phyloP scores from a whole-genome alignment of 192 early-diverging fungal genomes.

The Coemansia sp. region DNA sequence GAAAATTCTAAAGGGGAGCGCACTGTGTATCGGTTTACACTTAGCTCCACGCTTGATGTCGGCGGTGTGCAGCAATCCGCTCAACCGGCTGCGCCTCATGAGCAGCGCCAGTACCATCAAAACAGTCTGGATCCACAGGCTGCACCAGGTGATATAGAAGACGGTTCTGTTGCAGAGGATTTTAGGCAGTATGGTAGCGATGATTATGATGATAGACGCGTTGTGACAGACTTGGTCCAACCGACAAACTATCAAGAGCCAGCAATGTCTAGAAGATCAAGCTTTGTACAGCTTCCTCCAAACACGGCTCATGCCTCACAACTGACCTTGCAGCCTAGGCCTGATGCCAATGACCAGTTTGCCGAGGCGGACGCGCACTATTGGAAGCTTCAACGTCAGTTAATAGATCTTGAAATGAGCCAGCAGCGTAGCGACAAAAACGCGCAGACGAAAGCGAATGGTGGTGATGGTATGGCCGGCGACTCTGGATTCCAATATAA shows the following conservation, averaged over 20 bases:
- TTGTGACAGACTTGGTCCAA: conserved; percentile 30
- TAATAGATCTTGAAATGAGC: conserved; percentile 52
- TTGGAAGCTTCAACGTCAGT: conserved; percentile 55
- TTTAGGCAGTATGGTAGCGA: neutral
- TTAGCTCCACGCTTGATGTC: conserved; percentile 52
- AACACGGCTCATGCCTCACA: conserved; percentile 19
- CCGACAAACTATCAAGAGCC: conserved; percentile 51
- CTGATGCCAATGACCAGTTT: conserved; percentile 39
- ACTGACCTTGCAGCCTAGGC: conserved; percentile 9
- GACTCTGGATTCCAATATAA: neutral
- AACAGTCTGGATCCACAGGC: neutral
- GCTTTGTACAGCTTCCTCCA: conserved; percentile 47
- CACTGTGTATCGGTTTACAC: conserved; percentile 53
- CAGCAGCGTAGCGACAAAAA: conserved; percentile 22
- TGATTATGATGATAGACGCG: neutral
- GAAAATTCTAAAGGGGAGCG: conserved; percentile 52
- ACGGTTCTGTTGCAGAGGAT: neutral
- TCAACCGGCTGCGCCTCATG: neutral
- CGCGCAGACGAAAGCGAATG: neutral
- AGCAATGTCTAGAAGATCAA: conserved; percentile 44
- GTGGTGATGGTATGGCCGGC: neutral
- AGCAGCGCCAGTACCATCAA: conserved; percentile 2
- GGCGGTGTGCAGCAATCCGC: conserved; percentile 26
- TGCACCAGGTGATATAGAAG: neutral
- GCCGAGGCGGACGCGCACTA: conserved; percentile 50